These are phyloP conservation scores for Calonectria pseudoturangicola DNA, from an alignment of 2,329 filamentous ascomycete species.

Conservation along the genomic window DNA sequence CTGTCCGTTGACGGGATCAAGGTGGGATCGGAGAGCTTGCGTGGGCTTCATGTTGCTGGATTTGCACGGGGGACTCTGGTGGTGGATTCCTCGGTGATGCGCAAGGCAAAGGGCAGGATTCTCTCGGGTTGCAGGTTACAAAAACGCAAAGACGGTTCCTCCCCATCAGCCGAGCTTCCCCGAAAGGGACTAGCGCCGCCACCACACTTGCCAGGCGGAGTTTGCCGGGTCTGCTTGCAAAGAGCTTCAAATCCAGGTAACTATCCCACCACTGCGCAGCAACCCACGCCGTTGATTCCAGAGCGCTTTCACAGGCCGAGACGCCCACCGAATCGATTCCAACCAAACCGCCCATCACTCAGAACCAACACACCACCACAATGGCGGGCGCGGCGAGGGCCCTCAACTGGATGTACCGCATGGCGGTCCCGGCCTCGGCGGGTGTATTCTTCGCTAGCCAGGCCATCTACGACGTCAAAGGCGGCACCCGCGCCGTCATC, in stretches of 20 bases:
- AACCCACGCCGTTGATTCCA: conserved; percentile 53
- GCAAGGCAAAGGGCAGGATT: conserved; percentile 57
- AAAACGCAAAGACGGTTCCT: conserved; percentile 47
- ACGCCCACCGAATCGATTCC: conserved; percentile 32
- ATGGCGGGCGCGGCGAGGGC: conserved; percentile 75
- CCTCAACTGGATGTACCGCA: conserved; percentile 78
- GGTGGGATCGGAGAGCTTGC: conserved; percentile 59
- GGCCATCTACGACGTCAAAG: conserved; percentile 97
- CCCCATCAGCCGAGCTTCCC: conserved; percentile 60
- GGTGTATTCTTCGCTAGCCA: conserved; percentile 81
- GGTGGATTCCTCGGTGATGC: conserved; percentile 52
- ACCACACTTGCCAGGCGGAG: conserved; percentile 48
- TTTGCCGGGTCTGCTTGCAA: conserved; percentile 47
- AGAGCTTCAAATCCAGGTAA: conserved; percentile 52
- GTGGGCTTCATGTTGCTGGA: conserved; percentile 64
- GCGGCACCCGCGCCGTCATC: conserved; percentile 95
- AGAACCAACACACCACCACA: conserved; percentile 41
- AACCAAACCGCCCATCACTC: conserved; percentile 4
- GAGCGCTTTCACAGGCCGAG: conserved; percentile 48
- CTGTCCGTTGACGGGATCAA: conserved; percentile 61
- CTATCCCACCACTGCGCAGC: conserved; percentile 22
- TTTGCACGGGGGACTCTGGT: conserved; percentile 50
- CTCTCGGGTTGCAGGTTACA: conserved; percentile 52
- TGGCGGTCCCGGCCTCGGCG: conserved; percentile 83
- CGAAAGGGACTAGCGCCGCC: conserved; percentile 57